These are phyloP conservation scores for Coniochaeta sp. DNA, from an alignment of 2,329 filamentous ascomycete genomes.

Conservation along the genomic window DNA sequence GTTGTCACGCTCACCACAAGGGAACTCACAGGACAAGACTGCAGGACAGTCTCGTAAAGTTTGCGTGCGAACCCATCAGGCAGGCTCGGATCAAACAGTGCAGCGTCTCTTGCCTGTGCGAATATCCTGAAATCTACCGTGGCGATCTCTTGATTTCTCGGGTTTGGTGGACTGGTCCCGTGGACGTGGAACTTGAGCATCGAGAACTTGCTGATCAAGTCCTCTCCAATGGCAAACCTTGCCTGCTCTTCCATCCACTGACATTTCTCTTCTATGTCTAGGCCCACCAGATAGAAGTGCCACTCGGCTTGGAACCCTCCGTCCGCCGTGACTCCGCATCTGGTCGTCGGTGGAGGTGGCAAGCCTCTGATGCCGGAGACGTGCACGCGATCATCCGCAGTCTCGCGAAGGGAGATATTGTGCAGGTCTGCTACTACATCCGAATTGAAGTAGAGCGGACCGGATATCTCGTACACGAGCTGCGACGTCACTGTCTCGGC, in stretches of 20 bases:
- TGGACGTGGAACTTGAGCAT: constrained; percentile 7
- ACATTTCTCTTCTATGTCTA: constrained; percentile 1
- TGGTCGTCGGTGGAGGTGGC: constrained; percentile 23
- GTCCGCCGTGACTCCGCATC: constrained; percentile 16
- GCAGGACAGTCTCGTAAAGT: constrained; percentile 2
- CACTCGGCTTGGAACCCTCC: constrained; percentile 18
- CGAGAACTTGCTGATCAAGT: constrained; percentile 6
- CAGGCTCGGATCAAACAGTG: neutral
- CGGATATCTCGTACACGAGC: constrained; percentile 30
- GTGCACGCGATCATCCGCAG: constrained; percentile 16
- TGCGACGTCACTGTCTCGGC: constrained; percentile 15
- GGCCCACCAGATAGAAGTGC: constrained; percentile 8
- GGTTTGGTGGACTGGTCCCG: constrained; percentile 4
- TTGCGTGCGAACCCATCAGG: neutral
- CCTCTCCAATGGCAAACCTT: constrained; percentile 12
- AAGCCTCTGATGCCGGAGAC: constrained; percentile 24
- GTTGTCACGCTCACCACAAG: too few species aligned
- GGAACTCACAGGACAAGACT: neutral
- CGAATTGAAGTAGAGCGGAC: constrained; percentile 26
- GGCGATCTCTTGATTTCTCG: constrained; percentile 7
- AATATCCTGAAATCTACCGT: constrained; percentile 10
- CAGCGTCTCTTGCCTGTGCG: constrained; percentile 5
- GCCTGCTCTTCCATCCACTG: constrained; percentile 2
- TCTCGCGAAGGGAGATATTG: constrained; percentile 35
- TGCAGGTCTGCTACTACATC: constrained; percentile 22